Conservation (phyloP, 352 stramenopile species). For the Pythium aquatile region DNA sequence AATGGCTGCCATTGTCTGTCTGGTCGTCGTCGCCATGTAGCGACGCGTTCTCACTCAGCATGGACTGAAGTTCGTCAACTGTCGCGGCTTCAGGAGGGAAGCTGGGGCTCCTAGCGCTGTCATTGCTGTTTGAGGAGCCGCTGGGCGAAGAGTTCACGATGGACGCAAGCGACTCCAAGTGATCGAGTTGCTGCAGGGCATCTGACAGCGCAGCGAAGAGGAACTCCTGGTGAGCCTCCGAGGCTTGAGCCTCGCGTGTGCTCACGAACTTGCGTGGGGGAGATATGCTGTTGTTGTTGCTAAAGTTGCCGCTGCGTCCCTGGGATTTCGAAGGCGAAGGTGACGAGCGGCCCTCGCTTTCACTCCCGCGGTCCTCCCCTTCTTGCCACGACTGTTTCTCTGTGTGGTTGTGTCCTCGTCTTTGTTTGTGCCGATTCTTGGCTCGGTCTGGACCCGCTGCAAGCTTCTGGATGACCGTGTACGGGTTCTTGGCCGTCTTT, state of each 20-base stretch:
- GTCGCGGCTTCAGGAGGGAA: neutral
- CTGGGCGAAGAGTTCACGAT: constrained; percentile 21
- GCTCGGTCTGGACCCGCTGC: neutral
- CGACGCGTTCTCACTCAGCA: constrained; percentile 30
- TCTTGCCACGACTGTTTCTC: neutral
- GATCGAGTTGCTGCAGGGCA: constrained; percentile 57
- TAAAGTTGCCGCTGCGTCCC: neutral
- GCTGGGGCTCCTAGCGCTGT: neutral
- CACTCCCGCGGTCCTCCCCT: neutral
- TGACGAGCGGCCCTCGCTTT: neutral
- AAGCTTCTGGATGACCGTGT: constrained; percentile 20
- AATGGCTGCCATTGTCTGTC: neutral
- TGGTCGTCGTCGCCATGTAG: constrained; percentile 6
- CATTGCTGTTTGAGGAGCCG: neutral
- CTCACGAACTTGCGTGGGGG: constrained; percentile 40
- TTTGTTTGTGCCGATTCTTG: neutral
- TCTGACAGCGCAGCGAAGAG: constrained; percentile 59
- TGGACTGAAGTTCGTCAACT: constrained; percentile 20
- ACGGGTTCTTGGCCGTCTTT: constrained; percentile 16
- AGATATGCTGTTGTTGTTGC: constrained; percentile 21
- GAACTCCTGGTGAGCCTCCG: constrained; percentile 57
- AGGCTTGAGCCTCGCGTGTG: constrained; percentile 45
- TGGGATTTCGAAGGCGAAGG: constrained; percentile 11
- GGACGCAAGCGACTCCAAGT: constrained; percentile 47
- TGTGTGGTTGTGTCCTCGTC: neutral